phyloP scores from a whole-genome alignment of 768 basidiomycete species.

The Boletus patriciae region DNA sequence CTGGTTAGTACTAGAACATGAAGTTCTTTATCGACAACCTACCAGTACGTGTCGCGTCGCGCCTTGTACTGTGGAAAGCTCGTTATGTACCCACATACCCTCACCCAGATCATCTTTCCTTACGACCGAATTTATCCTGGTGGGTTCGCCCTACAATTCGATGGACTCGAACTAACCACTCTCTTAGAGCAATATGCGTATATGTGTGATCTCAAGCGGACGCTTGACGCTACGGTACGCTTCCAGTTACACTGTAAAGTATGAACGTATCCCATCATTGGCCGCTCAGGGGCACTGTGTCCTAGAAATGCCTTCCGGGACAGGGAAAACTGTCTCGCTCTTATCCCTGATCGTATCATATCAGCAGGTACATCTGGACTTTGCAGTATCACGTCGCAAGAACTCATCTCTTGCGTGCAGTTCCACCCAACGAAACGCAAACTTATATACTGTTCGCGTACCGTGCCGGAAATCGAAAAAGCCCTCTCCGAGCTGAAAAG shows the following conservation, averaged over 20 bases:
- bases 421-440: slow-evolving; percentile 92
- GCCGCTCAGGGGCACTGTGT: slow-evolving; percentile 88
- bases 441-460: slow-evolving; percentile 97
- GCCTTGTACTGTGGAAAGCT: neutral
- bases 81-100: neutral
- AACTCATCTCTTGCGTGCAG: slow-evolving; percentile 40
- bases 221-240: slow-evolving; percentile 87
- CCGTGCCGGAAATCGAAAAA: slow-evolving; percentile 99
- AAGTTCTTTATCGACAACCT: slow-evolving; percentile 82
- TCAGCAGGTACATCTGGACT: slow-evolving; percentile 66
- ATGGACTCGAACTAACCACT: slow-evolving; percentile 7
- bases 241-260: neutral
- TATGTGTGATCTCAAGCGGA: slow-evolving; percentile 97
- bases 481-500: slow-evolving; percentile 93
- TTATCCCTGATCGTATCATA: slow-evolving; percentile 96
- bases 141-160: slow-evolving; percentile 33
- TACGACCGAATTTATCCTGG: slow-evolving; percentile 97
- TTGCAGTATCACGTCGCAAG: neutral
- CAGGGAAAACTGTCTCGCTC: slow-evolving; percentile 97
- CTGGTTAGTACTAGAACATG: slow-evolving; percentile 44
- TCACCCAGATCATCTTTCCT: slow-evolving; percentile 76
- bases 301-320: slow-evolving; percentile 99
- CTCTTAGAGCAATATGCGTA: slow-evolving; percentile 93
- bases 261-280: neutral
- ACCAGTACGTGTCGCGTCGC: slow-evolving; percentile 49